A percentile compares a stretch with the other conserved stretches of the same genome.
These are phyloP conservation scores for Ogataea thermomethanolica DNA, from an alignment of 805 yeast species.

Conservation along the genomic window DNA sequence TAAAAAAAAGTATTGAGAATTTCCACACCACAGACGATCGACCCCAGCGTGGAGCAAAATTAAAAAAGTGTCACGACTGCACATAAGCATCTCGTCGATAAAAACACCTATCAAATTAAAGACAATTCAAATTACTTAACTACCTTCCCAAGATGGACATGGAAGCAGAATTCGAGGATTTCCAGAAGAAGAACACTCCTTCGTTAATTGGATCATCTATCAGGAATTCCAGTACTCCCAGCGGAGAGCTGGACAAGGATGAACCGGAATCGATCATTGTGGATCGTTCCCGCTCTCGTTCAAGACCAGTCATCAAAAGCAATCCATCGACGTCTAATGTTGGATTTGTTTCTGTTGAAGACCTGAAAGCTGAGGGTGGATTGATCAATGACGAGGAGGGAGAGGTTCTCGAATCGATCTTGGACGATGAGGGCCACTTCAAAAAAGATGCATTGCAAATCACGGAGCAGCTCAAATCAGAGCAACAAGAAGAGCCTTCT, in stretches of 20 bases:
- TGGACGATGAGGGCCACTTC: conserved; percentile 53
- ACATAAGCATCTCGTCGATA: background rate
- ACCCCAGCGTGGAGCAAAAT: conserved; percentile 2
- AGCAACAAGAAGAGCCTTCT: conserved; percentile 3
- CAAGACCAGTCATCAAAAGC: conserved; percentile 44
- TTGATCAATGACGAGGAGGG: conserved; percentile 56
- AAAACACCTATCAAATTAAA: conserved; percentile 3
- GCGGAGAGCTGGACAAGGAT: conserved; percentile 17
- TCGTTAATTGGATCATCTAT: conserved; percentile 53
- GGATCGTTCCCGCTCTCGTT: conserved; percentile 27
- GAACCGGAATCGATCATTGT: conserved; percentile 8
- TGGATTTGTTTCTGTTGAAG: conserved; percentile 31
- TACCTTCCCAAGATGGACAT: conserved; percentile 40
- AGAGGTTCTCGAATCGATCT: conserved; percentile 48
- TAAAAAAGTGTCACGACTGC: background rate
- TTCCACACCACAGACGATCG: conserved; percentile 4
- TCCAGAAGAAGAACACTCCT: conserved; percentile 45
- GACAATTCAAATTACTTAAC: background rate
- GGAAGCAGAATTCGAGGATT: conserved; percentile 51
- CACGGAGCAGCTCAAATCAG: conserved; percentile 17
- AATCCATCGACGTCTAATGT: conserved; percentile 28
- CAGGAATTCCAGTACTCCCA: conserved; percentile 23
- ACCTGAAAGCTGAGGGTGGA: conserved; percentile 46
- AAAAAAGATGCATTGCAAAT: conserved; percentile 43
- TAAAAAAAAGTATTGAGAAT: conserved; percentile 3